Evolutionary conservation across 352 stramenopile genomes (phyloP).

Genomic region (Blastocystis sp.): DNA sequence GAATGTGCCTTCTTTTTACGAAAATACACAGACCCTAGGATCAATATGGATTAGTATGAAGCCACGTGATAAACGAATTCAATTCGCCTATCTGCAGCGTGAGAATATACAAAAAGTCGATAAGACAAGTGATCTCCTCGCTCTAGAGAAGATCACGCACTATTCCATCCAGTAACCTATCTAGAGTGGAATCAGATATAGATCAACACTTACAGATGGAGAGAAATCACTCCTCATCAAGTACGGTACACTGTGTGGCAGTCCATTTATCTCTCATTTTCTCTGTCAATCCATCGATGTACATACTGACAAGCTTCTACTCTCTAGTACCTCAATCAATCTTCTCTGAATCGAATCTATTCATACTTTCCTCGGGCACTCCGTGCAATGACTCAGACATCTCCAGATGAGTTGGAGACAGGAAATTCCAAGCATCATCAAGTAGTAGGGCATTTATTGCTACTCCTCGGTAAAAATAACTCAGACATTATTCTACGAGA

Average conservation of each 20-base stretch:
- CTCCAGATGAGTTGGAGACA: background rate
- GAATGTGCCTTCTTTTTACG: background rate
- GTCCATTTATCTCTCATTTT: background rate
- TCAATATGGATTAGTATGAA: background rate
- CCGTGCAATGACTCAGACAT: background rate
- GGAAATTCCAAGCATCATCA: background rate
- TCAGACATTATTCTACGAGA: background rate
- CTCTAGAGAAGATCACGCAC: background rate
- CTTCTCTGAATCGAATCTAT: background rate
- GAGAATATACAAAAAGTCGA: background rate
- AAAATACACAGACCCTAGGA: background rate
- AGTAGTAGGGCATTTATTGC: background rate
- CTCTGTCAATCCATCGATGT: slow-evolving; percentile 44
- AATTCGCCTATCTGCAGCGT: background rate
- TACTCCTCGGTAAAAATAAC: background rate
- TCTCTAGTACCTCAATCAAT: background rate
- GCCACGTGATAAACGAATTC: background rate
- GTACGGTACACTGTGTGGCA: background rate
- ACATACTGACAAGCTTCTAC: background rate
- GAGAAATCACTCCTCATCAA: background rate
- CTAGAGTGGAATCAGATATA: background rate
- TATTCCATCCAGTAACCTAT: background rate
- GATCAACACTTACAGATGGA: background rate
- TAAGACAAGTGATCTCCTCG: background rate
- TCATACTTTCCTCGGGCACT: background rate